Evolutionary conservation across 768 basidiomycete genomes (phyloP), one percentile per base, ranked within the genome.

Genomic region (Serendipita vermifera): DNA sequence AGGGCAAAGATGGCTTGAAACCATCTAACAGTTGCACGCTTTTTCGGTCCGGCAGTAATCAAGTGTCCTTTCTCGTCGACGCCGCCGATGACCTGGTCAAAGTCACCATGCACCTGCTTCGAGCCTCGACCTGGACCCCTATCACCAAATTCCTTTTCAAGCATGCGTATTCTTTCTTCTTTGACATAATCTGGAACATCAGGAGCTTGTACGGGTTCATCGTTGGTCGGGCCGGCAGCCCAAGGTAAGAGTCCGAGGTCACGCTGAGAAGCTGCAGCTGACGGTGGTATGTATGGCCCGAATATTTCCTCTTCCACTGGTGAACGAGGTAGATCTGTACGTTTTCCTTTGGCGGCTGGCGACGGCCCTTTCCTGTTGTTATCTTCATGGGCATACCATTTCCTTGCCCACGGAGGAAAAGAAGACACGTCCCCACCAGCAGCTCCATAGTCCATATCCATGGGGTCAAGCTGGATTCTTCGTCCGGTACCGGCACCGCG

Each of bases 81-180:
- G 22, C 78, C 78, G 2, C 83, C 83, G 11, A 84, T 66, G 3
- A 76, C 58, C 15, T 73, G 75, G 59, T 76, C 75, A 9, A 75
- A 76, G 32, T 75, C 70, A 35, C 73, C 74, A 57, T 74, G 76
- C 26, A 69, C 55, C 36, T 72, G 41, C 67, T 24, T 66, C 65
- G 9, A 66, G 20, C 65, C 63, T 63, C 24, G 58, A 55, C 27
- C 59, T 57, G 17, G 56, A 40, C 58, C 59, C 43, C 73, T 71
- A n/a, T 68, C 65, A 2, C 77, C 66, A 64, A 85, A 86, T 59
- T 84, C 82, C 15, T 75, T 75, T 63, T 84, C 79, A 7, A 86
- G 73, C 81, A 84, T 83, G 4, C 81, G 76, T 61, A 84, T 72
- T 15, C 83, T 74, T 61, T 84, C 82, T 65, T 81, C 79, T 64